phyloP scores from a whole-genome alignment of 768 basidiomycete species.

The Mycena venus region DNA sequence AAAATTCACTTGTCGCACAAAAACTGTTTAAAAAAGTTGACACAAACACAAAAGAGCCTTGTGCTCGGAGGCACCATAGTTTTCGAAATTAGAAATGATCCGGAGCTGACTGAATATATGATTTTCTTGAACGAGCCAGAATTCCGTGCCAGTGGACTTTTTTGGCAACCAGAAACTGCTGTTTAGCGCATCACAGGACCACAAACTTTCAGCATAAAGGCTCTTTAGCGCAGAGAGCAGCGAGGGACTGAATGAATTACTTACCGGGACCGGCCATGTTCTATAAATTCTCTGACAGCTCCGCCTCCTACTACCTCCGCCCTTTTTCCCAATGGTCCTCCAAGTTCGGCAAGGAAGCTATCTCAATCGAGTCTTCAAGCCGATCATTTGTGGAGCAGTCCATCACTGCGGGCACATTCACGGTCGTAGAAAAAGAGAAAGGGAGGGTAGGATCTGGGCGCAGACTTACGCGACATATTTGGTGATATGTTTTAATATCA shows the following conservation, averaged over 20 bases:
- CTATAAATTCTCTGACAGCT: not conserved
- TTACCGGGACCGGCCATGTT: not conserved
- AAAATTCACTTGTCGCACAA: too few relatives aligned
- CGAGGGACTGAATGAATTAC: not conserved
- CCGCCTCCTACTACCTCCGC: not conserved
- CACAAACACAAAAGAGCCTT: too few relatives aligned
- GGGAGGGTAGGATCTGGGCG: not conserved
- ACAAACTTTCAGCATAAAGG: not conserved
- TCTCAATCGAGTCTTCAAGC: not conserved
- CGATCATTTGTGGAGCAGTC: not conserved
- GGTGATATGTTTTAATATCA: not conserved
- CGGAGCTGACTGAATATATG: too few relatives aligned
- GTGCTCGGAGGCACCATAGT: too few relatives aligned
- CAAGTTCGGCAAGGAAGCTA: not conserved
- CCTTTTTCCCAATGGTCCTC: not conserved
- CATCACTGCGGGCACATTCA: not conserved
- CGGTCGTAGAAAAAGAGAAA: not conserved
- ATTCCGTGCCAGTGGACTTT: too few relatives aligned
- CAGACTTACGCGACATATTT: not conserved
- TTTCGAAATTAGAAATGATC: too few relatives aligned
- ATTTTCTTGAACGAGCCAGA: too few relatives aligned
- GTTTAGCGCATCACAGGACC: not conserved
- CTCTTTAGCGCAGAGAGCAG: not conserved
- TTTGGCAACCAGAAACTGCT: too few relatives aligned
- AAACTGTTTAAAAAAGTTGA: too few relatives aligned